A percentile compares a stretch with the other conserved stretches of the same genome.
Conservation (phyloP, 202 grass and related monocot species). For the Panicum hallii region DNA sequence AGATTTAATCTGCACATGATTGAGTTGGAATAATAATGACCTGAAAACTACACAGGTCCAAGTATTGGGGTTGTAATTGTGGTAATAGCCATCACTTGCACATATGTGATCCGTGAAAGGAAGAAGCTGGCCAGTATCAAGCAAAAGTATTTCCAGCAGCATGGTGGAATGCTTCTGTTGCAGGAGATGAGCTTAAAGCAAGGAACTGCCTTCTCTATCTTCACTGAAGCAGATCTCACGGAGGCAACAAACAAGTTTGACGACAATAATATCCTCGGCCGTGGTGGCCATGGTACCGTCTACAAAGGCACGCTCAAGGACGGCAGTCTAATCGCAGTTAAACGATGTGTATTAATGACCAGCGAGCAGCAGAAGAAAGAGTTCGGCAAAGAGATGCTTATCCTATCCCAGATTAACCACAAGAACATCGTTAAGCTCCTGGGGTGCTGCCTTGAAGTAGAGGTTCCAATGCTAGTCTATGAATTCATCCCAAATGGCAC, state of each 20-base stretch:
- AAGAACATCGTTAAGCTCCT: slow-evolving; percentile 58
- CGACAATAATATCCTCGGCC: slow-evolving; percentile 33
- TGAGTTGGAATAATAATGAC: no score
- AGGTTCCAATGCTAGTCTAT: slow-evolving; percentile 56
- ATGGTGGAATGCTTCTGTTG: slow-evolving; percentile 48
- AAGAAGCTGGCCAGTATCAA: slow-evolving; percentile 43
- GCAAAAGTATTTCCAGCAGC: slow-evolving; percentile 51
- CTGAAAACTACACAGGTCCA: no score
- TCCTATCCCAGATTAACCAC: slow-evolving; percentile 58
- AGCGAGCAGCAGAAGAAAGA: slow-evolving; percentile 42
- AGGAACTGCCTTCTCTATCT: slow-evolving; percentile 29
- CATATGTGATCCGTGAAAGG: slow-evolving; percentile 35
- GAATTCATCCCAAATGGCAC: slow-evolving; percentile 61
- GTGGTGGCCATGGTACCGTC: slow-evolving; percentile 38
- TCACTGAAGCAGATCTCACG: slow-evolving; percentile 45
- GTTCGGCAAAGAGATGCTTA: slow-evolving; percentile 57
- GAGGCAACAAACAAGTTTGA: slow-evolving; percentile 52
- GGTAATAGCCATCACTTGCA: slow-evolving; percentile 2
- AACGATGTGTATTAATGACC: slow-evolving; percentile 44
- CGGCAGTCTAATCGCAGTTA: slow-evolving; percentile 31
- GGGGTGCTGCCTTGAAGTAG: slow-evolving; percentile 55
- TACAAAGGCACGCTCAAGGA: slow-evolving; percentile 42
- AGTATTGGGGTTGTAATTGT: neutral
- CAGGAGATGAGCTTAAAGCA: slow-evolving; percentile 48
- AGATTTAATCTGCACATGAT: neutral